Evolutionary conservation across 1,284 basidiomycete species (phyloP), one percentile per base, ranked within the genome.

Genomic region (Trametes hirsuta): DNA sequence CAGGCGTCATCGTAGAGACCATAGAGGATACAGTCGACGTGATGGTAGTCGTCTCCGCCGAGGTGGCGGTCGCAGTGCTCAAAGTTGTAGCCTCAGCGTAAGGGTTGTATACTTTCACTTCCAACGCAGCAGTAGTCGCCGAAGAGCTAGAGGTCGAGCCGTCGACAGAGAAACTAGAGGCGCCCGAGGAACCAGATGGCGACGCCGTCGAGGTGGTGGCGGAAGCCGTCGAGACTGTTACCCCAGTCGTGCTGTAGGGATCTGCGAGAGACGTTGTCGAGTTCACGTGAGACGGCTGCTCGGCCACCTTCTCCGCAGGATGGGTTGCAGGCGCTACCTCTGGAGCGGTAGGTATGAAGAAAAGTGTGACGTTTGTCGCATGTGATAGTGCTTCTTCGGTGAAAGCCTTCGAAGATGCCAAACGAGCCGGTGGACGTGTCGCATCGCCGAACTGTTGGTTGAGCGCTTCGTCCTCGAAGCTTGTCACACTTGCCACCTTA

Each of bases 311-410:
- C 37, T 39, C 59, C 11, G 30, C 30, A 8, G 35, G 45, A 14
- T 47, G 37, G 46, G 30, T 22, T 4, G 30, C 48, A 30, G 56
- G 41, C n/a, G 70, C 63, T 8, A 77, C 70, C 47, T 74, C 72
- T 12, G 76, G 73, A 6, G 68, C 63, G 8, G 68, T 66, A 9
- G 81, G 77, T 2, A 73, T 75, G 66, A 84, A 85, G 12, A 80
- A 69, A 11, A 85, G 74, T 1, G 78, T 79, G 21, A 84, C 82
- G 51, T 78, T 79, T 62, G 72, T 75, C 30, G 77, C 70, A 30
- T 42, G 55, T 1, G 70, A 55, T 18, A 51, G 42, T 1, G 51
- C 48, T 21, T 64, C 63, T 10, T 62, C 63, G 18, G 63, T 48
- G 44, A 65, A 68, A 11, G 58, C 45, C 25, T 69, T 59, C 22